Evolutionary conservation across 2,329 filamentous ascomycete genomes (phyloP).

Genomic region (Chalara sp.): DNA sequence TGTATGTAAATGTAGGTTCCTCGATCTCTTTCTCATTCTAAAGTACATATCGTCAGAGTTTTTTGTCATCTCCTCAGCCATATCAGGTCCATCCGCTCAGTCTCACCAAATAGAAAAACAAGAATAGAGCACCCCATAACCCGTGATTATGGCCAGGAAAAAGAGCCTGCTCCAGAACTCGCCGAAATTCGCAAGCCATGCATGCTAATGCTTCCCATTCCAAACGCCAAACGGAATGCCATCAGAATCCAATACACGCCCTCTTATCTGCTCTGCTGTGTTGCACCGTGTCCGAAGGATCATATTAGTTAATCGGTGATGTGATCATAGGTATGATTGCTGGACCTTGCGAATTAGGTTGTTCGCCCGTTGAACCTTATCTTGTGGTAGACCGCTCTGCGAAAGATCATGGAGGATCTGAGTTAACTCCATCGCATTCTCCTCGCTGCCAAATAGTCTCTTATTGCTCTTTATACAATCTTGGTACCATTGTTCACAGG

Average conservation of each 20-base stretch:
- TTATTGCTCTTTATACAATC: constrained; percentile 47
- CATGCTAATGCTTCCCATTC: background rate
- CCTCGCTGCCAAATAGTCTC: constrained; percentile 51
- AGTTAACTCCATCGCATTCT: constrained; percentile 35
- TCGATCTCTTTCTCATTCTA: background rate
- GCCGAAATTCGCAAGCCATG: background rate
- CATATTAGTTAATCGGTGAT: too few species aligned
- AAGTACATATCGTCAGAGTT: background rate
- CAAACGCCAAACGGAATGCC: background rate
- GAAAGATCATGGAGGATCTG: background rate
- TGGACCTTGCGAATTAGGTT: background rate
- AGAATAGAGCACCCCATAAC: too few species aligned
- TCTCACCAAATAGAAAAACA: too few species aligned
- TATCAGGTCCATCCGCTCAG: too few species aligned
- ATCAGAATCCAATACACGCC: background rate
- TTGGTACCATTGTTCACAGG: constrained; percentile 54
- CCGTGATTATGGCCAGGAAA: too few species aligned
- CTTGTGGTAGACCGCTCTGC: background rate
- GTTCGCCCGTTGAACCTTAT: background rate
- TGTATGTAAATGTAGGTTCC: background rate
- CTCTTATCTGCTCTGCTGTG: background rate
- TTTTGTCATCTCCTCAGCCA: background rate
- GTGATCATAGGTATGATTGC: background rate
- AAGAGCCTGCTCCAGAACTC: too few species aligned
- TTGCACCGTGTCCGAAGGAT: too few species aligned